A percentile compares a stretch with the other conserved stretches of the same genome.
Conservation (phyloP, 352 stramenopile species). For the Globisporangium paroecandrum region DNA sequence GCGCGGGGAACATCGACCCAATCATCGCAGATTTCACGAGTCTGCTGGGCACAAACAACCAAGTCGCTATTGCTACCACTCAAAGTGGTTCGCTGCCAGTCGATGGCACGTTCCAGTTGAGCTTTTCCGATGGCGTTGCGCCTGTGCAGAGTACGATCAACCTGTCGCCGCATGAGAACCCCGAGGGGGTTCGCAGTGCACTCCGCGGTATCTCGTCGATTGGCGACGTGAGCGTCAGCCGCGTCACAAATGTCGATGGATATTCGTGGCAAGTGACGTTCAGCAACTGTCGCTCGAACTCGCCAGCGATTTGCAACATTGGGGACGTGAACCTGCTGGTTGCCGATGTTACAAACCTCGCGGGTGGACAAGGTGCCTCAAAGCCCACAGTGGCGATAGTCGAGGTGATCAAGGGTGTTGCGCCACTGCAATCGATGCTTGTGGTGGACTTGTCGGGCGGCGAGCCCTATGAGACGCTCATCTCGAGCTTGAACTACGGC, state of each 20-base stretch:
- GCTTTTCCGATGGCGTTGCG: slow-evolving; percentile 29
- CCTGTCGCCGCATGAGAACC: slow-evolving; percentile 55
- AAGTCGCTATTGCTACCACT: slow-evolving; percentile 28
- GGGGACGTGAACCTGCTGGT: slow-evolving; percentile 75
- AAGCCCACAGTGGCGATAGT: slow-evolving; percentile 42
- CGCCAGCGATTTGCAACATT: slow-evolving; percentile 87
- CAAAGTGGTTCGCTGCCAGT: slow-evolving; percentile 54
- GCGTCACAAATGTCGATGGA: slow-evolving; percentile 53
- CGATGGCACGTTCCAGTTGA: slow-evolving; percentile 60
- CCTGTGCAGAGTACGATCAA: slow-evolving; percentile 33
- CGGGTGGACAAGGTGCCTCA: slow-evolving; percentile 34
- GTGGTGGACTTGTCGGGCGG: slow-evolving; percentile 77
- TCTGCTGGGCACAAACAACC: slow-evolving; percentile 44
- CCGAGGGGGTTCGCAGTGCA: slow-evolving; percentile 37
- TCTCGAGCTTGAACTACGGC: slow-evolving; percentile 80
- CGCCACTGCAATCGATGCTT: slow-evolving; percentile 39
- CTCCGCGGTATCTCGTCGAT: slow-evolving; percentile 50
- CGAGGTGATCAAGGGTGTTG: slow-evolving; percentile 56
- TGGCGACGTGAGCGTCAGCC: slow-evolving; percentile 59
- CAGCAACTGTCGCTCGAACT: slow-evolving; percentile 62
- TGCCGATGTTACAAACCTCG: slow-evolving; percentile 36
- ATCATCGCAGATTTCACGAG: slow-evolving; percentile 38
- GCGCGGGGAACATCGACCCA: slow-evolving; percentile 54
- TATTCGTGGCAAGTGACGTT: slow-evolving; percentile 92
- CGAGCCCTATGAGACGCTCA: slow-evolving; percentile 55